phyloP scores from a whole-genome alignment of 2,329 filamentous ascomycete genomes.

The Coniella vitis region DNA sequence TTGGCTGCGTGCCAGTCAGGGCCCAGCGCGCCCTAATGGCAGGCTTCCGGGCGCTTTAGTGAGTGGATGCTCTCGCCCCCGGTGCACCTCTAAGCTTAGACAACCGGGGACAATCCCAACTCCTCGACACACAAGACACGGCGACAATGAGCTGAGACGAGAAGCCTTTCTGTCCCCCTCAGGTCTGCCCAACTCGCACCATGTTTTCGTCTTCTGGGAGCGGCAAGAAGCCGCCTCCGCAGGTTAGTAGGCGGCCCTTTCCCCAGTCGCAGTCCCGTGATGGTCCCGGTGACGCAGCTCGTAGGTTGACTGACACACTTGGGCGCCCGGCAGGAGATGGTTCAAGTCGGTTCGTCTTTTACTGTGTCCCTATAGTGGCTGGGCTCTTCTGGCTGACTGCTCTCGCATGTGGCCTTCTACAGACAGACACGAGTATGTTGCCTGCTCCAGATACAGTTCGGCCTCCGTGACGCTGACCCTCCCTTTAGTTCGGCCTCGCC shows the following conservation, averaged over 20 bases:
- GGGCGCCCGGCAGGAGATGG: conserved; percentile 76
- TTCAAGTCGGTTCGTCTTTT: conserved; percentile 77
- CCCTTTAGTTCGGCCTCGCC: conserved; percentile 69
- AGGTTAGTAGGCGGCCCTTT: conserved; percentile 48
- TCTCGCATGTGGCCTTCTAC: conserved; percentile 15
- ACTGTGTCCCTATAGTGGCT: conserved; percentile 24
- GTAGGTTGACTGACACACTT: conserved; percentile 23
- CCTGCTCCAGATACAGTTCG: conserved; percentile 1
- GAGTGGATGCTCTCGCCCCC: background rate
- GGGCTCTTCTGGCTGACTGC: conserved; percentile 23
- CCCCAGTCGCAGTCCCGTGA: background rate
- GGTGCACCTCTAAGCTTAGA: background rate
- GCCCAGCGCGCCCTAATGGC: background rate
- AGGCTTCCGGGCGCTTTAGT: background rate
- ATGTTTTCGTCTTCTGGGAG: conserved; percentile 62
- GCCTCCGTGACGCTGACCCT: conserved; percentile 23
- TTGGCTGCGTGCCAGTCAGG: too few species aligned
- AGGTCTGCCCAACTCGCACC: conserved; percentile 9
- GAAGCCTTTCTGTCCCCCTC: background rate
- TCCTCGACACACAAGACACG: conserved; percentile 3
- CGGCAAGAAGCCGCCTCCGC: conserved; percentile 64
- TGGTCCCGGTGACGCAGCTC: conserved; percentile 13
- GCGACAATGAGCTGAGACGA: conserved; percentile 14
- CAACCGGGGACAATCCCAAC: conserved; percentile 1
- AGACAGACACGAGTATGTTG: conserved; percentile 59